Conservation (phyloP, 23 red algal species). For the Gracilaria vermiculophylla region DNA sequence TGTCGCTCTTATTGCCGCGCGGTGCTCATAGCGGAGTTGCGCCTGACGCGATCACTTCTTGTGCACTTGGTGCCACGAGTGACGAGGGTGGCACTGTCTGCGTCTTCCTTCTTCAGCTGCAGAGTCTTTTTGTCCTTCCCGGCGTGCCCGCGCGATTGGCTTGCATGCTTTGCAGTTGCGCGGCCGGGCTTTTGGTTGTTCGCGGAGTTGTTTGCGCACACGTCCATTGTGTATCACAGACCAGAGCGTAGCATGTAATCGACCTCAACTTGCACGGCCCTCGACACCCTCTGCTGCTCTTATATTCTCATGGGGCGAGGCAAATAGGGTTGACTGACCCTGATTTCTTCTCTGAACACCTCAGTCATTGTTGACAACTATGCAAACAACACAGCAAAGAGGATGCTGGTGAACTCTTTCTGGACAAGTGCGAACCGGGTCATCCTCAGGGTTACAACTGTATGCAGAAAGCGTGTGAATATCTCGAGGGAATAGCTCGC, state of each 20-base stretch:
- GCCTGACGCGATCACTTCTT: background rate
- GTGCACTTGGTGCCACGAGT: background rate
- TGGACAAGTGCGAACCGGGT: background rate
- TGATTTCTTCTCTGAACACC: too few relatives aligned
- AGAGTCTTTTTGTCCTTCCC: background rate
- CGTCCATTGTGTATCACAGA: background rate
- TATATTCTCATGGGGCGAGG: too few relatives aligned
- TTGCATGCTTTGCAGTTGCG: background rate
- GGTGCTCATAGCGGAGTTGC: background rate
- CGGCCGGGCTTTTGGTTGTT: background rate
- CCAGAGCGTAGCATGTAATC: background rate
- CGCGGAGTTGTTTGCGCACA: background rate
- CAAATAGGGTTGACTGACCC: too few relatives aligned
- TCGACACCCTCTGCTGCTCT: background rate
- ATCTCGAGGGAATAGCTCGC: background rate
- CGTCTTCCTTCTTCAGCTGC: background rate
- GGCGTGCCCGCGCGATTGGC: background rate
- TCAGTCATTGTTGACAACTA: background rate
- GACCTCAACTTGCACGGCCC: background rate
- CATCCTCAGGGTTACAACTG: too few relatives aligned
- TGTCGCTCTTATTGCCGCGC: background rate
- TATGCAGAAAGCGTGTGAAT: background rate
- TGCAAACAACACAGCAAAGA: background rate
- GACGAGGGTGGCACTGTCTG: background rate
- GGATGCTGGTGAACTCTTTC: background rate